These are phyloP conservation scores for Protomyces inundatus DNA, from an alignment of 1,139 yeast genomes.

Conservation along the genomic window DNA sequence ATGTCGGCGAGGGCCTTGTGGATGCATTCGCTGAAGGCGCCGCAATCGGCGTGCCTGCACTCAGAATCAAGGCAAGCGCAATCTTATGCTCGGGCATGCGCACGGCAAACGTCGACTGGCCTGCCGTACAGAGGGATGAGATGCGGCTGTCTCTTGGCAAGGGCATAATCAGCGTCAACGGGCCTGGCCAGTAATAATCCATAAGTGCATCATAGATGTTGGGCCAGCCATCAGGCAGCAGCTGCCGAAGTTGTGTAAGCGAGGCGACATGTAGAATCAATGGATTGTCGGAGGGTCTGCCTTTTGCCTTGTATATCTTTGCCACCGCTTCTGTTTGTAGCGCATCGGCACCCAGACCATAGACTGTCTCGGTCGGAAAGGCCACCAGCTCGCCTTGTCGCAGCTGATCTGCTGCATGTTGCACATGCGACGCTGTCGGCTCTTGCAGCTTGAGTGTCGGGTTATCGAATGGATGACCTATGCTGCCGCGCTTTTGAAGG, in stretches of 20 bases:
- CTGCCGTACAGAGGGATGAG: conserved; percentile 74
- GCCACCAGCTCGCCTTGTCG: conserved; percentile 48
- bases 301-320: conserved; percentile 78
- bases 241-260: conserved; percentile 58
- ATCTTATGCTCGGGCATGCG: conserved; percentile 81
- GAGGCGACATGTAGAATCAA: conserved; percentile 85
- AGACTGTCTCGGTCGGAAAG: conserved; percentile 95
- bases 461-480: conserved; percentile 19
- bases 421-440: conserved; percentile 2
- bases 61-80: conserved; percentile 81
- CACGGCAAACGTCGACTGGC: conserved; percentile 84
- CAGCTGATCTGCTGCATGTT: conserved; percentile 17
- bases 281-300: conserved; percentile 93
- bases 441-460: conserved; percentile 10
- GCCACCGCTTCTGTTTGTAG: conserved; percentile 65
- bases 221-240: conserved; percentile 53
- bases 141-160: conserved; percentile 37
- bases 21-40: conserved; percentile 98
- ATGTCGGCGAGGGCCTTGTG: conserved; percentile 88
- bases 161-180: conserved; percentile 79
- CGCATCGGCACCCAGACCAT: conserved; percentile 90
- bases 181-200: conserved; percentile 88
- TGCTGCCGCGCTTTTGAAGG: not conserved
- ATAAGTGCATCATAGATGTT: conserved; percentile 58
- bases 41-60: conserved; percentile 86